phyloP scores from a whole-genome alignment of 805 yeast species.

The Candida hungchunana region DNA sequence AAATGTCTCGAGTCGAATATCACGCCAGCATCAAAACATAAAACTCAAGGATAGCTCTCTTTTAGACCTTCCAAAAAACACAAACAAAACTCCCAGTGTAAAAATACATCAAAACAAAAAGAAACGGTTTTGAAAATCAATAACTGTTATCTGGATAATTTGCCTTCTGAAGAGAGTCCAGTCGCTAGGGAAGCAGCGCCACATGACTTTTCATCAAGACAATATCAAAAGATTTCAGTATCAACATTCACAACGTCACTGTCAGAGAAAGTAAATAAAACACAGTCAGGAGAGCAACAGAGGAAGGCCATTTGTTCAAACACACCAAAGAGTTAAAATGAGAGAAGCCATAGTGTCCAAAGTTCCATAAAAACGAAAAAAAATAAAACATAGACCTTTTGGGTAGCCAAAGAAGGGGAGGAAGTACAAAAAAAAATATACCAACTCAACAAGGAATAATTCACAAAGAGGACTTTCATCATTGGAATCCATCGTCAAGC shows the following conservation, averaged over 20 bases:
- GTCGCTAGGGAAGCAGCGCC: constrained; percentile 28
- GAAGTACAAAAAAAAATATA: not conserved
- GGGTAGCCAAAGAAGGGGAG: not conserved
- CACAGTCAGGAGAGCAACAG: not conserved
- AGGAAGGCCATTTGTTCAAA: not conserved
- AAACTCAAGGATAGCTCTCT: too few species aligned
- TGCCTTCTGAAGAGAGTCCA: constrained; percentile 20
- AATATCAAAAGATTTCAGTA: not conserved
- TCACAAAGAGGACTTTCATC: constrained; percentile 4
- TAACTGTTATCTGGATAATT: too few species aligned
- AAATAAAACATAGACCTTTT: too few species aligned
- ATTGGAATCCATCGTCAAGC: constrained; percentile 22
- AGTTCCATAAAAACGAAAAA: not conserved
- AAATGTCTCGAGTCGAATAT: constrained; percentile 21
- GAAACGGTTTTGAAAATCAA: not conserved
- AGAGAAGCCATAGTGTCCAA: not conserved
- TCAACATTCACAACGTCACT: not conserved
- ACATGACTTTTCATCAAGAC: constrained; percentile 16
- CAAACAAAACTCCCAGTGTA: too few species aligned
- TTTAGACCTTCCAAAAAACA: too few species aligned
- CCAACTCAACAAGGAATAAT: constrained; percentile 1
- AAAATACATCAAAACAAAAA: not conserved
- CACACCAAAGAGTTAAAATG: not conserved
- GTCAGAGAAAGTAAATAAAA: not conserved
- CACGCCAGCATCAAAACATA: constrained; percentile 1